These are phyloP conservation scores for Coemansia sp. DNA, from an alignment of 192 early-diverging fungal species.

Conservation along the genomic window DNA sequence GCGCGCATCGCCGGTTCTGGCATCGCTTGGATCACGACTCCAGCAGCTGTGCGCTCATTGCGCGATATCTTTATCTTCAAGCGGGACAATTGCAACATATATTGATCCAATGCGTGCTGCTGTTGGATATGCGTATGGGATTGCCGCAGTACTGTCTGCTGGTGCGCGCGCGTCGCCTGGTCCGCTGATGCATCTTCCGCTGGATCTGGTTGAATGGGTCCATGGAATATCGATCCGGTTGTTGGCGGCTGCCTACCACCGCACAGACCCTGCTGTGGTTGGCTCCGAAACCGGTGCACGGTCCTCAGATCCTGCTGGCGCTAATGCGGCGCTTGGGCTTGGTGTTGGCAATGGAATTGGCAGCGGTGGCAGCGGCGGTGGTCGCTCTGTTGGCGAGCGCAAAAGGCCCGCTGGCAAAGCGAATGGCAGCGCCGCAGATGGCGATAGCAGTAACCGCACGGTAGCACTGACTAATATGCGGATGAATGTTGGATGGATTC, in stretches of 20 bases:
- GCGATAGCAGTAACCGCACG: not conserved
- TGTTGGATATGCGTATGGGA: conserved; percentile 64
- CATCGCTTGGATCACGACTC: conserved; percentile 64
- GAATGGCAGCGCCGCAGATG: not conserved
- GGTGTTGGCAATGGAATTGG: not conserved
- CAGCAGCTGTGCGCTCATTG: conserved; percentile 67
- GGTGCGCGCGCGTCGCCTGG: conserved; percentile 34
- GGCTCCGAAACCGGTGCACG: not conserved
- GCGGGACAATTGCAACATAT: conserved; percentile 57
- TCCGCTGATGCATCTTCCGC: conserved; percentile 47
- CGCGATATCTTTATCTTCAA: not conserved
- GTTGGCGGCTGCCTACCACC: conserved; percentile 58
- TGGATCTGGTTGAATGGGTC: conserved; percentile 76
- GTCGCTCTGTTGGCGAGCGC: not conserved
- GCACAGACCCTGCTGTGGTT: conserved; percentile 22
- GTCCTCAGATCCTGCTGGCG: conserved; percentile 12
- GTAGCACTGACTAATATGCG: conserved; percentile 29
- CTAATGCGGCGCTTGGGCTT: conserved; percentile 8
- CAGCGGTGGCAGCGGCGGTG: not conserved
- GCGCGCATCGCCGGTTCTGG: conserved; percentile 64
- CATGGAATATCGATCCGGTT: conserved; percentile 77
- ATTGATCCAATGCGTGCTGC: conserved; percentile 55
- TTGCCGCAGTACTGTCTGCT: conserved; percentile 61
- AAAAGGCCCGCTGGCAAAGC: not conserved
- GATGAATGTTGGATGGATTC: conserved; percentile 36